Evolutionary conservation across 768 basidiomycete species (phyloP), one percentile per base, ranked within the genome.

Genomic region (Russula lepida): DNA sequence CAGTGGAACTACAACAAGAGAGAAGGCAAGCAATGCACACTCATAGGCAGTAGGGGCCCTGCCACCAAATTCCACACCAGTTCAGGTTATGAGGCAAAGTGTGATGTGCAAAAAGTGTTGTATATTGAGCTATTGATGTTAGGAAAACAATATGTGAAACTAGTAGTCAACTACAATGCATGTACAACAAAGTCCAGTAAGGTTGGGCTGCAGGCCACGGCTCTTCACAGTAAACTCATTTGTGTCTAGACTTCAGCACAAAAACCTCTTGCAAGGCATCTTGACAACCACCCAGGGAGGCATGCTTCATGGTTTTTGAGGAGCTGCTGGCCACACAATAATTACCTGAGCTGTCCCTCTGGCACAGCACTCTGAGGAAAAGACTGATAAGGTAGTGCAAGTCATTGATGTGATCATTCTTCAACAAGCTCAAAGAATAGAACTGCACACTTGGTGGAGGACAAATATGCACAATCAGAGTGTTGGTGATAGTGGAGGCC

Each of bases 321-420:
- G 73, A 64, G 46, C 76, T 74, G 32, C 81, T 67, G 59, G 79
- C 71, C 30, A 82, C 80, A 69, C 95, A 98, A 74, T 80, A 97
- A 41, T 78, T 74, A 35, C 83, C 85, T 49, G 68, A 75, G 68
- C 85, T 83, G 68, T 88, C 83, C 79, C 90, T 89, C 50, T 86
- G 66, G 75, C 95, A 98, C 32, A 91, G 70, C 28, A 92, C 85
- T 6, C 71, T 66, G 62, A 74, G 75, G 70, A 95, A 70, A 8
- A 94, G 92, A 12, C 70, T 63, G 48, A 95, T 64, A 60, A 79
- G 65, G 76, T 92, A 99, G 30, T 98, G 75, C 32, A 84, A 75
- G 70, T 98, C 95, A 75, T 98, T n/a, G n/a, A n/a, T n/a, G n/a
- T n/a, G n/a, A n/a, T n/a, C n/a, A n/a, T n/a, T n/a, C n/a, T n/a